Evolutionary conservation across 2,329 filamentous ascomycete species (phyloP).

Genomic region (Lachnellula arida): DNA sequence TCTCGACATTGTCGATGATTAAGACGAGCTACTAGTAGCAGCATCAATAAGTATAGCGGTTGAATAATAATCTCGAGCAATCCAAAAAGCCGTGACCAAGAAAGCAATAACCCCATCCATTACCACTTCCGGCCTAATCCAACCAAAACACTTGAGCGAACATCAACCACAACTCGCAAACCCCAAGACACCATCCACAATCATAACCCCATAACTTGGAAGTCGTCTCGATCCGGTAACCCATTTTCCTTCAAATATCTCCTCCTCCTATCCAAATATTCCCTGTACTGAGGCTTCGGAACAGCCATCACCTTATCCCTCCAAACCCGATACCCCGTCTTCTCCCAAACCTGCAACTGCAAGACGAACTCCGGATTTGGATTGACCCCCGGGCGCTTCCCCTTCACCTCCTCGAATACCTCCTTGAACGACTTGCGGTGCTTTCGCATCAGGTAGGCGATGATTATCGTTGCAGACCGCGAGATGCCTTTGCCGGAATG

Average conservation of each 20-base stretch:
- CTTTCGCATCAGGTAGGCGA: conserved; percentile 34
- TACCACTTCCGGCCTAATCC: too few relatives aligned
- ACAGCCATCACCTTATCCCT: conserved; percentile 17
- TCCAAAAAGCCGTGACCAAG: too few relatives aligned
- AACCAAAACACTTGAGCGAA: too few relatives aligned
- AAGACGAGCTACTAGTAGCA: too few relatives aligned
- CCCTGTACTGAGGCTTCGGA: not conserved
- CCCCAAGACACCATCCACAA: too few relatives aligned
- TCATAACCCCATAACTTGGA: not conserved
- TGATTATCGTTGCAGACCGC: conserved; percentile 30
- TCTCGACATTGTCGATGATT: too few relatives aligned
- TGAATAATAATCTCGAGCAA: too few relatives aligned
- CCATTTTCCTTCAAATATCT: not conserved
- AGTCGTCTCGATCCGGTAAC: not conserved
- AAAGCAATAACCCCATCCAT: too few relatives aligned
- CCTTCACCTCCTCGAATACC: conserved; percentile 3
- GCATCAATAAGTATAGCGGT: too few relatives aligned
- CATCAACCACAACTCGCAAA: too few relatives aligned
- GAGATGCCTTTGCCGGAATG: conserved; percentile 35
- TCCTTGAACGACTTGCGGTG: conserved; percentile 7
- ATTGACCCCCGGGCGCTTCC: conserved; percentile 16
- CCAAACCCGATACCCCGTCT: conserved; percentile 30
- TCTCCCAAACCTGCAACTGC: conserved; percentile 33
- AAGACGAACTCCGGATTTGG: conserved; percentile 31
- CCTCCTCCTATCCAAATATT: not conserved